Conservation (phyloP, 1,284 basidiomycete genomes). For the Malassezia vespertilionis region DNA sequence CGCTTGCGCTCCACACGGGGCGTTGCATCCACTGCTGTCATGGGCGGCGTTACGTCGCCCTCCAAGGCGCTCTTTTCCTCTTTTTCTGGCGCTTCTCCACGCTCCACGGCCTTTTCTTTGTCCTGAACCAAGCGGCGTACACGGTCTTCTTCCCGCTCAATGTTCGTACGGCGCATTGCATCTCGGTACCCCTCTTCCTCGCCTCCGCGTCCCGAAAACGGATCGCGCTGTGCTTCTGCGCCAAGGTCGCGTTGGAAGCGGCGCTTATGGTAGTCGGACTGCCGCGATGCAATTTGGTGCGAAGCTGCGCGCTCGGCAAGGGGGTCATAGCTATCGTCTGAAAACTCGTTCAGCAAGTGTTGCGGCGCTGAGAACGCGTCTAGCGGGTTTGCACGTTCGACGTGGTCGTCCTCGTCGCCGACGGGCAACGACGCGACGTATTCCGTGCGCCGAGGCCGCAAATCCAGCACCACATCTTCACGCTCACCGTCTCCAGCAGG, state of each 20-base stretch:
- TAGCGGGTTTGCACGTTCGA: constrained; percentile 31
- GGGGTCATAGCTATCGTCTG: constrained; percentile 77
- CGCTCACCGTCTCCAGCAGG: constrained; percentile 19
- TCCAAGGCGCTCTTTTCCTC: constrained; percentile 2
- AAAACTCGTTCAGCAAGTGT: constrained; percentile 88
- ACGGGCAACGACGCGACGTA: constrained; percentile 33
- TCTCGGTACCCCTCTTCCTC: constrained; percentile 84
- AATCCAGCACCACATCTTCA: constrained; percentile 31
- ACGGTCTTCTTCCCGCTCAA: constrained; percentile 85
- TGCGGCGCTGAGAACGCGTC: constrained; percentile 64
- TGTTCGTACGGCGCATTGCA: constrained; percentile 77
- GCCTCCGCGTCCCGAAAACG: constrained; percentile 52
- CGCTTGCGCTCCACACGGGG: constrained; percentile 65
- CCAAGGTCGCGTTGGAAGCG: constrained; percentile 56
- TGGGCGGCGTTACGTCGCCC: not conserved
- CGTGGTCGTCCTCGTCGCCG: constrained; percentile 25
- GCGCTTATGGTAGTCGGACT: constrained; percentile 89
- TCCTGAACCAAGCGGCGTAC: constrained; percentile 76
- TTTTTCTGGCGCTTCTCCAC: constrained; percentile 49
- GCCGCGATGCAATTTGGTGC: constrained; percentile 82
- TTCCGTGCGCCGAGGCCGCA: constrained; percentile 13
- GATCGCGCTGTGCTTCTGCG: constrained; percentile 25
- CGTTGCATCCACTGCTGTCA: constrained; percentile 48
- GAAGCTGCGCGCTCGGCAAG: constrained; percentile 83
- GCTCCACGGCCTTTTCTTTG: constrained; percentile 63